Percentiles rank a stretch among this genome's conserved stretches.
These are phyloP conservation scores for Sisymbrium irio DNA, from an alignment of 345 rosid genomes.

Conservation along the genomic window DNA sequence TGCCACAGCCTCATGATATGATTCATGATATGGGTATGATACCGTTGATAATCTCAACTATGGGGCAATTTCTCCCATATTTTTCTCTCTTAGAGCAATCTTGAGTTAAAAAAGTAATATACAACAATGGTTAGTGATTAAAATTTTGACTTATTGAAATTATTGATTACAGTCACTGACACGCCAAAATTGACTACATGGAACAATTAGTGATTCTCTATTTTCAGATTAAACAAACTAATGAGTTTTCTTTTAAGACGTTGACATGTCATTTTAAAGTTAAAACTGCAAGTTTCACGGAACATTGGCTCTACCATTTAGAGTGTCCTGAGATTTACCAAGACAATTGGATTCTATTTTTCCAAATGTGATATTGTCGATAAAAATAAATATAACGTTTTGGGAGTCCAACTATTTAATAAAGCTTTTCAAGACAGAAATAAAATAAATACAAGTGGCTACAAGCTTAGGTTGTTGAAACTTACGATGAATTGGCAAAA, in stretches of 20 bases:
- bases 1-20: slow-evolving; percentile 26
- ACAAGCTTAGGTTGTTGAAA: slow-evolving; percentile 12
- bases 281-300: background rate
- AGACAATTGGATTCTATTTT: background rate
- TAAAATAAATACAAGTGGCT: slow-evolving; percentile 2
- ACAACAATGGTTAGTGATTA: slow-evolving; percentile 1
- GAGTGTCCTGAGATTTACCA: background rate
- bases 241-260: background rate
- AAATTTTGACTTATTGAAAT: background rate
- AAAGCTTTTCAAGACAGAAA: slow-evolving; percentile 1
- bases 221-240: too few species aligned
- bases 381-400: background rate
- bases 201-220: too few species aligned
- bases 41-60: slow-evolving; percentile 76
- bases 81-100: slow-evolving; percentile 86
- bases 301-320: background rate
- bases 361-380: slow-evolving; percentile 1
- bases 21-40: slow-evolving; percentile 52
- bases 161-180: background rate
- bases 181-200: slow-evolving; percentile 8
- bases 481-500: background rate
- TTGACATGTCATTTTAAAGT: background rate
- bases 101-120: slow-evolving; percentile 24
- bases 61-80: slow-evolving; percentile 75
- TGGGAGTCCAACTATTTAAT: slow-evolving; percentile 22